Evolutionary conservation across 768 basidiomycete genomes (phyloP), one percentile per base, ranked within the genome.

Genomic region (Kwoniella bestiolae): DNA sequence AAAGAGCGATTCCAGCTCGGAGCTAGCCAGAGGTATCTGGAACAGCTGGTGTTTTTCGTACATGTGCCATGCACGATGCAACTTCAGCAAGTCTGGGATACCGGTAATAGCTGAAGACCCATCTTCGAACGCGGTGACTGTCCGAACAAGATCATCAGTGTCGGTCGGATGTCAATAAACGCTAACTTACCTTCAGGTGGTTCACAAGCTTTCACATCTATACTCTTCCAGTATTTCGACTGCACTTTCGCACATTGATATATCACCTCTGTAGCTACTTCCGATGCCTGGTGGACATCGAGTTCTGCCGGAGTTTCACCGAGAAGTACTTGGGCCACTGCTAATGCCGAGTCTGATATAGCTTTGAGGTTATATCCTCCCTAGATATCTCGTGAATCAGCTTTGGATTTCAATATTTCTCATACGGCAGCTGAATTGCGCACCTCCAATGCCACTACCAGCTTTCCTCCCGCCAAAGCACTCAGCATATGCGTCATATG

Each of bases 401-500:
- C n/a, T n/a, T n/a, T n/a, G n/a, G n/a, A n/a, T n/a, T n/a, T n/a
- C n/a, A n/a, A n/a, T n/a, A n/a, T n/a, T n/a, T n/a, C n/a, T n/a
- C n/a, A n/a, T n/a, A n/a, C n/a, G n/a, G n/a, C 57, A 69, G 51
- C 35, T 32, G 23, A 35, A 29, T 35, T 35, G 63, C 83, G 52
- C 62, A 95, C 95, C 86, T 99, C 96, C 45, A 99, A 86, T 1
- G 93, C 94, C 31, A 95, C 92, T 11, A 95, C 91, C 16, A 99
- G 73, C 73, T 88, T 90, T 2, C 96, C 96, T 7, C 87, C 86
- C 25, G 95, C 95, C 18, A 99, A 84, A 23, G 90, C 87, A 44
- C 88, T 86, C 8, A 99, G 85, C 92, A 99, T 95, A 76, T 97
- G 91, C 5, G 96, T 96, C 94, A 99, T 98, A 73, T 98, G 96